Evolutionary conservation across 2,329 filamentous ascomycete species (phyloP).

Genomic region (Colletotrichum gloeosporioides): DNA sequence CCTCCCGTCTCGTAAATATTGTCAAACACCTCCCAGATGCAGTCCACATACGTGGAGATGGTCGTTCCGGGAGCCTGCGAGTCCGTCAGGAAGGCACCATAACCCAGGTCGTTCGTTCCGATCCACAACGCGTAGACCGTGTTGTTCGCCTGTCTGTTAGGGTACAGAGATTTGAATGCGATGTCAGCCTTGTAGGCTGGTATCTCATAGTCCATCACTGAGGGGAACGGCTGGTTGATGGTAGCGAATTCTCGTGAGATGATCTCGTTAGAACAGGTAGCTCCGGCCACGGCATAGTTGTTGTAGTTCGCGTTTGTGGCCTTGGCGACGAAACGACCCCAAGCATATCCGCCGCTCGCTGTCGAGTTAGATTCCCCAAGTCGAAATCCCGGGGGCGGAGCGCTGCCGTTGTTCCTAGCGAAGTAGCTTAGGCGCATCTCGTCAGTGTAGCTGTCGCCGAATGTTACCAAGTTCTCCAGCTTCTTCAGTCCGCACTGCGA

Average conservation of each 20-base stretch:
- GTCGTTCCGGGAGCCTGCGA: constrained; percentile 63
- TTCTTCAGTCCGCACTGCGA: constrained; percentile 36
- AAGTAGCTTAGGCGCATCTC: constrained; percentile 73
- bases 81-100: constrained; percentile 69
- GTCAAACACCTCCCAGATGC: constrained; percentile 69
- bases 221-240: constrained; percentile 64
- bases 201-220: constrained; percentile 66
- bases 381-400: constrained; percentile 65
- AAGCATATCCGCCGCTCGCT: constrained; percentile 69
- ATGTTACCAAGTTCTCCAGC: constrained; percentile 70
- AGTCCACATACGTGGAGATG: constrained; percentile 70
- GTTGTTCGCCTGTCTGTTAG: constrained; percentile 53
- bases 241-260: constrained; percentile 57
- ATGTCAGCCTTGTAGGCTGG: constrained; percentile 60
- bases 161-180: constrained; percentile 46
- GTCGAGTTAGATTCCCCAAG: constrained; percentile 56
- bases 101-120: constrained; percentile 80
- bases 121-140: constrained; percentile 82
- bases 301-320: constrained; percentile 61
- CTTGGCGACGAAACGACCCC: constrained; percentile 71
- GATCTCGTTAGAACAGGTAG: constrained; percentile 74
- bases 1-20: constrained; percentile 69
- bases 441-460: constrained; percentile 81
- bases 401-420: constrained; percentile 56
- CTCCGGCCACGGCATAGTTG: constrained; percentile 77